These are phyloP conservation scores for Diacronema lutheri DNA, from an alignment of 78 protist species.

Conservation along the genomic window DNA sequence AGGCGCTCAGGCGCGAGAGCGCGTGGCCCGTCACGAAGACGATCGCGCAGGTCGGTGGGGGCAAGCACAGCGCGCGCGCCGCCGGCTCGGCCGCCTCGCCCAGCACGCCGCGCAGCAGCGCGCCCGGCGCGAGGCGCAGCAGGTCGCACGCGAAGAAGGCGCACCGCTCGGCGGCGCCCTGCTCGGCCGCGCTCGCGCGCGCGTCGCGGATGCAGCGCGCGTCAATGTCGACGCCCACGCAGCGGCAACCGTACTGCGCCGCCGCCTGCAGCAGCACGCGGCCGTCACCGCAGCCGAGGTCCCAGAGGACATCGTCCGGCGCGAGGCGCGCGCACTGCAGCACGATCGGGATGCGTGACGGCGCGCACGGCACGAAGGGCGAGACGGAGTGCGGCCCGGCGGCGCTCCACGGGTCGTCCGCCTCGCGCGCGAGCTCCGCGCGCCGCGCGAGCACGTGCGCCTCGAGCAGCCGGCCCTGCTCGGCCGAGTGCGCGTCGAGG, in stretches of 20 bases:
- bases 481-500: no score
- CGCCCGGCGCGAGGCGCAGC: background rate
- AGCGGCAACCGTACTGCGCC: background rate
- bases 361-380: background rate
- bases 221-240: background rate
- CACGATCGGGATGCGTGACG: background rate
- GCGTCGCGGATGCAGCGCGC: background rate
- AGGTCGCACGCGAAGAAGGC: background rate
- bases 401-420: background rate
- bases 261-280: background rate
- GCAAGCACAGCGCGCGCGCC: background rate
- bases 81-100: background rate
- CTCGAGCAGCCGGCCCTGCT: no score
- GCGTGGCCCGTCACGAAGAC: background rate
- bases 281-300: conserved; percentile 4
- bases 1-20: background rate
- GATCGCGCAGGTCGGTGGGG: background rate
- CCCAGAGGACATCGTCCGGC: background rate
- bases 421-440: background rate
- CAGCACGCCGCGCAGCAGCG: background rate
- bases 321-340: background rate
- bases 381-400: background rate
- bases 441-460: no score
- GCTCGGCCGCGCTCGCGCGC: background rate
- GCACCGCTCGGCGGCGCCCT: background rate